Evolutionary conservation across 2,329 filamentous ascomycete species (phyloP).

Genomic region (Xylariaceae sp.): DNA sequence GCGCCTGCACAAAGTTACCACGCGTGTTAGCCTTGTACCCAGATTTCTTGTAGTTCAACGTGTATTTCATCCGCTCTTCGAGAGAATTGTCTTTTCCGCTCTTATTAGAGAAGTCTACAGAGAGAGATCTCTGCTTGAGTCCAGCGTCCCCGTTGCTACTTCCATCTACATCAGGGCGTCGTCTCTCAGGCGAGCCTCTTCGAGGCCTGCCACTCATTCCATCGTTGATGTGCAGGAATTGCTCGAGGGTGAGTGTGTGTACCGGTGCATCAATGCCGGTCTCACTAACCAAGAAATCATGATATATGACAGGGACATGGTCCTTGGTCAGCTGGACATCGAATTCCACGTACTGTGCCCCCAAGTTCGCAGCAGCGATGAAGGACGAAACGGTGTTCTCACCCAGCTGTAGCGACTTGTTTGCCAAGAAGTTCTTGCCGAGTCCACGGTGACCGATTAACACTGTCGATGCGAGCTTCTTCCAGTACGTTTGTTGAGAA

Average conservation of each 20-base stretch:
- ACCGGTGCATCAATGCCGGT: conserved; percentile 97
- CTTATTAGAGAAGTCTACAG: conserved; percentile 57
- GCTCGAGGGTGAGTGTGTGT: conserved; percentile 91
- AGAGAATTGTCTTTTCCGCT: conserved; percentile 47
- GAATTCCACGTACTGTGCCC: conserved; percentile 76
- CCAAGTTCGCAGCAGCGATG: conserved; percentile 92
- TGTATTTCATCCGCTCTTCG: conserved; percentile 95
- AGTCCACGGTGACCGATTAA: conserved; percentile 75
- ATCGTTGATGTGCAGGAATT: conserved; percentile 87
- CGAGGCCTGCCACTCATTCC: conserved; percentile 55
- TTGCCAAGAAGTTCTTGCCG: conserved; percentile 86
- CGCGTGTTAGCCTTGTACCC: conserved; percentile 96
- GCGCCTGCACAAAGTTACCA: conserved; percentile 92
- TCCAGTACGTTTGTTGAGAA: conserved; percentile 94
- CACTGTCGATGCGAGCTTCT: conserved; percentile 88
- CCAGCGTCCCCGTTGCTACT: conserved; percentile 42
- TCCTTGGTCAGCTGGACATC: conserved; percentile 99
- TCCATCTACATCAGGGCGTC: conserved; percentile 37
- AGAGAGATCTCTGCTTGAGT: conserved; percentile 58
- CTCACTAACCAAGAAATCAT: conserved; percentile 97
- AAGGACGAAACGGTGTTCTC: conserved; percentile 97
- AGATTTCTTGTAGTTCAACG: conserved; percentile 90
- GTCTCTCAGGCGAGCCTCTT: conserved; percentile 36
- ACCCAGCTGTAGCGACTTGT: conserved; percentile 88
- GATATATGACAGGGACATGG: conserved; percentile 96